phyloP scores from a whole-genome alignment of 2,329 filamentous ascomycete genomes.

The Chaetomiaceae sp. region DNA sequence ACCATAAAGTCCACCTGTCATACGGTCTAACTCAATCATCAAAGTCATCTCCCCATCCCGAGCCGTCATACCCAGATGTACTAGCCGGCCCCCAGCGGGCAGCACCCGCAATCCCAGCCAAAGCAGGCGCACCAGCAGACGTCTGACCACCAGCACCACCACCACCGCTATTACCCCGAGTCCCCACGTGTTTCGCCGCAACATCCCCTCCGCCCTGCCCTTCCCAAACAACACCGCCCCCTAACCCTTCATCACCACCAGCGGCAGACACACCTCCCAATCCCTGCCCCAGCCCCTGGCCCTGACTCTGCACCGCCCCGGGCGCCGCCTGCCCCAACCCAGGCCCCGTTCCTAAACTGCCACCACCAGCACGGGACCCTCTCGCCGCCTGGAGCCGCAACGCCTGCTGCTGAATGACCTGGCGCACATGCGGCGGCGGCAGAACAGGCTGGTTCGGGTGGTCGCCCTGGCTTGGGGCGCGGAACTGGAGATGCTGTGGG shows the following conservation, averaged over 20 bases:
- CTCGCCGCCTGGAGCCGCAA: background rate
- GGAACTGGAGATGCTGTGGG: constrained; percentile 1
- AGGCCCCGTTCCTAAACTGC: too few species aligned
- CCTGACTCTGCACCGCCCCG: too few species aligned
- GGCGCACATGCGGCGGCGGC: constrained; percentile 1
- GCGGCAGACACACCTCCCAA: too few species aligned
- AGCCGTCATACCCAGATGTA: constrained; percentile 20
- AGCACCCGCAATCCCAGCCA: background rate
- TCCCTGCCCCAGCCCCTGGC: background rate
- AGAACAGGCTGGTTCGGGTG: background rate
- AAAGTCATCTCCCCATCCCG: constrained; percentile 23
- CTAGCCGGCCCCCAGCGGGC: constrained; percentile 5
- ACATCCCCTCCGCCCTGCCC: too few species aligned
- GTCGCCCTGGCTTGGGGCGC: background rate
- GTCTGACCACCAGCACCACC: background rate
- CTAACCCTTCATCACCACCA: too few species aligned
- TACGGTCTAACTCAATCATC: background rate
- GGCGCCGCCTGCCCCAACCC: too few species aligned
- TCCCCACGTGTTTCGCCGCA: too few species aligned
- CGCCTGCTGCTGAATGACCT: background rate
- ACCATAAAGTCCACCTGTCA: too few species aligned
- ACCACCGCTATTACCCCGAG: background rate
- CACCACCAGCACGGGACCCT: too few species aligned
- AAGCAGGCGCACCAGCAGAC: background rate
- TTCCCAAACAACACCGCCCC: too few species aligned